Evolutionary conservation across 2,329 filamentous ascomycete genomes (phyloP), one percentile per base, ranked within the genome.

Genomic region (Talaromyces sp.): DNA sequence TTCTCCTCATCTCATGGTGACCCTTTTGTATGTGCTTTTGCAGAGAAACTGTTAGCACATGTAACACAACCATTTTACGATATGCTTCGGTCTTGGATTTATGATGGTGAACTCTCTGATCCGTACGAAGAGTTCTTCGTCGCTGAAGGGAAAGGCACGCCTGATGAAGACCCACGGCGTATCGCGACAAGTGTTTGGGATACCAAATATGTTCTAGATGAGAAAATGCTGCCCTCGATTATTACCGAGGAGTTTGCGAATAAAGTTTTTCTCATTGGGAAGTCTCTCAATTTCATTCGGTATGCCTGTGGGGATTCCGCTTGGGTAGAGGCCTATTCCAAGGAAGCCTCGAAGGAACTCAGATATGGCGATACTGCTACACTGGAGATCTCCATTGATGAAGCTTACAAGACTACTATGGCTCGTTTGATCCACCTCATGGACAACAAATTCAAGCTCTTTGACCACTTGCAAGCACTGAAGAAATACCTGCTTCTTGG

Each of bases 361-460:
- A 85, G 86, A 44, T 97, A 99, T 68, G 92, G 92, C 46, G 93
- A 97, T 72, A 97, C 92, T 7, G 90, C 90, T 0, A 95, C 88
- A 1, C 82, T 99, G 0, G 92, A 96, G 70, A 85, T 86, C 1
- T 97, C 91, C 74, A 99, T 99, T 63, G 94, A 97, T 63, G 90
- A 97, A 64, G 94, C 95, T 2, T 96, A 99, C 77, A 96, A 96
- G 73, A 94, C 91, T 0, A 97, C 95, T 5, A 99, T 99, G 93
- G 91, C 91, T 51, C 88, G 93, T 13, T 81, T 97, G 24, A 95
- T 96, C 65, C 83, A 92, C 67, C 83, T 99, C 49, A 97, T 99
- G 93, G 89, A 88, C 47, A 87, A 87, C 62, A 97, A 97, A 66
- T 99, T 99, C 75, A 90, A 93, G 61, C 80, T 99, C 0, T 96